A percentile compares a stretch with the other conserved stretches of the same genome.
phyloP scores from a whole-genome alignment of 306 rosid genomes.

The Ceratonia siliqua region DNA sequence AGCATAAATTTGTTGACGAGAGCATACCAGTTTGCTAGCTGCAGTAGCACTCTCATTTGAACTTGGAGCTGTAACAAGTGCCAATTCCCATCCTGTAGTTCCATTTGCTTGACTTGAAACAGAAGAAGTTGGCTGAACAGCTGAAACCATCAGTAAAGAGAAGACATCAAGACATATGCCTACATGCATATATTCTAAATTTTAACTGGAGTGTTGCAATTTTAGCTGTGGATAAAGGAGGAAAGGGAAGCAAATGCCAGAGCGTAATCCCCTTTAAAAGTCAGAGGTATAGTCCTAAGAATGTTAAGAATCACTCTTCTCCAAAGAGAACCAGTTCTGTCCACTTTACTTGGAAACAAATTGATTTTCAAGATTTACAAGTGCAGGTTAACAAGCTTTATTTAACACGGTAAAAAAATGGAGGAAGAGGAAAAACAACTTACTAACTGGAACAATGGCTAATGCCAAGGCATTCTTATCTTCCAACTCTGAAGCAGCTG shows the following conservation, averaged over 20 bases:
- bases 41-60: slow-evolving; percentile 77
- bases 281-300: slow-evolving; percentile 8
- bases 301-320: slow-evolving; percentile 17
- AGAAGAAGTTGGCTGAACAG: slow-evolving; percentile 61
- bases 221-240: not conserved
- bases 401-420: slow-evolving; percentile 16
- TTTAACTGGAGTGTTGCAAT: not conserved
- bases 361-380: not conserved
- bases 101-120: slow-evolving; percentile 71
- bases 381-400: slow-evolving; percentile 15
- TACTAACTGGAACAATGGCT: slow-evolving; percentile 87
- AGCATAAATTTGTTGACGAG: slow-evolving; percentile 22
- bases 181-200: slow-evolving; percentile 9
- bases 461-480: slow-evolving; percentile 94
- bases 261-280: not conserved
- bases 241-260: slow-evolving; percentile 3
- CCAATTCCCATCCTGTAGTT: slow-evolving; percentile 95
- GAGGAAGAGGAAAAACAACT: slow-evolving; percentile 37
- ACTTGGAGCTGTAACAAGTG: slow-evolving; percentile 97
- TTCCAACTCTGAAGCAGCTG: slow-evolving; percentile 77
- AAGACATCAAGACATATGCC: not conserved
- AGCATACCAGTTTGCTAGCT: slow-evolving; percentile 81
- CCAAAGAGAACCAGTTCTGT: slow-evolving; percentile 32
- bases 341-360: not conserved
- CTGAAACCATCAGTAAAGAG: slow-evolving; percentile 48